phyloP scores from a whole-genome alignment of 495 filamentous ascomycete genomes.

The Aspergillus hancockii region DNA sequence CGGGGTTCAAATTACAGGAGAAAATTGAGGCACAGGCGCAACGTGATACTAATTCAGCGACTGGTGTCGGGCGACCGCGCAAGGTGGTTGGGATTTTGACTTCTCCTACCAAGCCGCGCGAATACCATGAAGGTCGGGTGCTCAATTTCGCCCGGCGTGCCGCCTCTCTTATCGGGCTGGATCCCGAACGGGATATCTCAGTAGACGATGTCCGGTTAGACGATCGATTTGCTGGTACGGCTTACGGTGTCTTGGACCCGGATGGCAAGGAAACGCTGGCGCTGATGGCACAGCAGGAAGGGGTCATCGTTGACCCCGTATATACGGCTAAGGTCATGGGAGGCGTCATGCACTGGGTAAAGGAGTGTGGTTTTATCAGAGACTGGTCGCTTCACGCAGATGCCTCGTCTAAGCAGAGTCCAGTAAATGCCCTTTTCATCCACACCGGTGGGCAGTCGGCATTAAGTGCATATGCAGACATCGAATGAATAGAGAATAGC shows the following conservation, averaged over 20 bases:
- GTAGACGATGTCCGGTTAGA: conserved; percentile 37
- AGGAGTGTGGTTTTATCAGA: conserved; percentile 24
- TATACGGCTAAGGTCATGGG: conserved; percentile 40
- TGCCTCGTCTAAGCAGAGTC: conserved; percentile 3
- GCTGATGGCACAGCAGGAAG: conserved; percentile 31
- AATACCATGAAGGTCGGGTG: conserved; percentile 34
- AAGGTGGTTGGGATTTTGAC: conserved; percentile 37
- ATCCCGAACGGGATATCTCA: conserved; percentile 25
- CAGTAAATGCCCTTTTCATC: conserved; percentile 41
- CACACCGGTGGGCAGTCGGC: conserved; percentile 45
- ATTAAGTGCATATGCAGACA: conserved; percentile 35
- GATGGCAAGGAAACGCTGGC: conserved; percentile 24
- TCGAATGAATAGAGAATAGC: conserved; percentile 12
- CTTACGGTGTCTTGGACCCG: conserved; percentile 36
- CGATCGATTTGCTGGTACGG: conserved; percentile 35
- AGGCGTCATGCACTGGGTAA: conserved; percentile 34
- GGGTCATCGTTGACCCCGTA: conserved; percentile 38
- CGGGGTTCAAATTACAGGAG: conserved; percentile 40
- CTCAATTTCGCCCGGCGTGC: conserved; percentile 35
- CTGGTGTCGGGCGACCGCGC: conserved; percentile 1
- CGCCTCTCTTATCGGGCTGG: conserved; percentile 29
- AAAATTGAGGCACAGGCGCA: conserved; percentile 14
- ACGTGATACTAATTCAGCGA: background rate
- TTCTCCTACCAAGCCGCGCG: conserved; percentile 33
- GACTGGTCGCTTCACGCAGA: conserved; percentile 10